A percentile compares a stretch with the other conserved stretches of the same genome.
phyloP scores from a whole-genome alignment of 2,329 filamentous ascomycete genomes.

The Blastomyces gilchristii region DNA sequence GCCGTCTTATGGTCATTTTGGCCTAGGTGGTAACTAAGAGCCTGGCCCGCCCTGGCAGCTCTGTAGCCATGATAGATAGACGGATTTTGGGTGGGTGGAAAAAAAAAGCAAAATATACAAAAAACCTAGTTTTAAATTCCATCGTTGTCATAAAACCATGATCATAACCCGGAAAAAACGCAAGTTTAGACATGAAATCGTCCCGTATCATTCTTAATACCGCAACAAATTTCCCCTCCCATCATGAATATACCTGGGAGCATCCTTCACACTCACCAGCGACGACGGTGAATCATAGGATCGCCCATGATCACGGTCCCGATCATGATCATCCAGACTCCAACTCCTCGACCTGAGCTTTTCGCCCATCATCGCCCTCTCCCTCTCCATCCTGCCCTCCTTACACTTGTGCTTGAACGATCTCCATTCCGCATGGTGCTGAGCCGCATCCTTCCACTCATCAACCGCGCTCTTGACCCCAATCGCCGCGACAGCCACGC shows the following conservation, averaged over 20 bases:
- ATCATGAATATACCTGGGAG: not conserved
- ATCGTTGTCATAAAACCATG: not conserved
- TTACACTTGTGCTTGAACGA: constrained; percentile 43
- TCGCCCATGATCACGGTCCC: not conserved
- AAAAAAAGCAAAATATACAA: not conserved
- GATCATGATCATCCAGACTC: not conserved
- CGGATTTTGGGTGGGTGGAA: not conserved
- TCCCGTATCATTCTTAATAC: not conserved
- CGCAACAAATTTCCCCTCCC: not conserved
- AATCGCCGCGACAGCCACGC: constrained; percentile 55
- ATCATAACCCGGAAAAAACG: not conserved
- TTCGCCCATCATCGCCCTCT: not conserved
- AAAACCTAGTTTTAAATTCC: not conserved
- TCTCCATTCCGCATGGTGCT: constrained; percentile 47
- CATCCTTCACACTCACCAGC: not conserved
- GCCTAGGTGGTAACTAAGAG: too few relatives aligned
- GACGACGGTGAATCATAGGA: not conserved
- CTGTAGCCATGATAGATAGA: too few relatives aligned
- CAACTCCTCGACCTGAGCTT: not conserved
- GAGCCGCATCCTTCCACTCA: constrained; percentile 58
- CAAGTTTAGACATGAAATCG: not conserved
- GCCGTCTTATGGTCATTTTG: too few relatives aligned
- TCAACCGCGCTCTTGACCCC: constrained; percentile 57
- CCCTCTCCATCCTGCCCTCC: not conserved
- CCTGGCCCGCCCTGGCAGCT: too few relatives aligned